Evolutionary conservation across 352 stramenopile species (phyloP), one percentile per base, ranked within the genome.

Genomic region (Thalassiosira mediterranea): DNA sequence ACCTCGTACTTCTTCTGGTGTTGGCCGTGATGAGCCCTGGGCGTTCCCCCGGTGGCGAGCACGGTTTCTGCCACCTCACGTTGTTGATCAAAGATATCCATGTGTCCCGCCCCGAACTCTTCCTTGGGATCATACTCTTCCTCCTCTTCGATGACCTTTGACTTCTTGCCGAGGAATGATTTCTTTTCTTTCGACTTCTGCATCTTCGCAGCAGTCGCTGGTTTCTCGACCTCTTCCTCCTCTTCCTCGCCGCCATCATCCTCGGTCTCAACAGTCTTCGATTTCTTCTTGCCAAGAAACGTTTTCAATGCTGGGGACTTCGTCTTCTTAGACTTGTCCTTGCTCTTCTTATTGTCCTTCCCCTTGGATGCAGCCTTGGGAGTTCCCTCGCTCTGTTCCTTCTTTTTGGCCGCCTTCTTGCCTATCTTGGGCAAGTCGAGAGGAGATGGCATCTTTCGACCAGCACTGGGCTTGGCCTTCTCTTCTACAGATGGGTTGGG

Each of bases 91-190:
- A n/a, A n/a, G n/a, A n/a, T n/a, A 8, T 53, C 44, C 7, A 19
- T 10, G 34, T 53, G 15, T 10, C 19, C 44, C 8, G 44, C 44
- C 44, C 19, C 44, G 44, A 23, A 8, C 8, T 70, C 57, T 31
- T 65, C 17, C 8, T 63, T 19, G 15, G 19, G 4, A 11, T 25
- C 8, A 40, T 70, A 76, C 44, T 64, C 46, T 21, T 61, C 23
- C 29, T 77, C 59, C 48, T 77, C 68, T 11, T 77, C 49, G 38
- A 77, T 77, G 8, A 71, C 49, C 34, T 77, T 71, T 7, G 59
- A 49, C 34, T 59, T 61, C 21, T 65, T 71, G 0, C 68, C 68
- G 7, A 77, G 49, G 19, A 77, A 63, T 34, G 68, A 60, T 11
- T 53, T 53, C 44, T 53, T 53, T n/a, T 17, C 19, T 28, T 21